A percentile compares a stretch with the other conserved stretches of the same genome.
These are phyloP conservation scores for Pulveroboletus sp. DNA, from an alignment of 768 basidiomycete genomes.

Conservation along the genomic window DNA sequence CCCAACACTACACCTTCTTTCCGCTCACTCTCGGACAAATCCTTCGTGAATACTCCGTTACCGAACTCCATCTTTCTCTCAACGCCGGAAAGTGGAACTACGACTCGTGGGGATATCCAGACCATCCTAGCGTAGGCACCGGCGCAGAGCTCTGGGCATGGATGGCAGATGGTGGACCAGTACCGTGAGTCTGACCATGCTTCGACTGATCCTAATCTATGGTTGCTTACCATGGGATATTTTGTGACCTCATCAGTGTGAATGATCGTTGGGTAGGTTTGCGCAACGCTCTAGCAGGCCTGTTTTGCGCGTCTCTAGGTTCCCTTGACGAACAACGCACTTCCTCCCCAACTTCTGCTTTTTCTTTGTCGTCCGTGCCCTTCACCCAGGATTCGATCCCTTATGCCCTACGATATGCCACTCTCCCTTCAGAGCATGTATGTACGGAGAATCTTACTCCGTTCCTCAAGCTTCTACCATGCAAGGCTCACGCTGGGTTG, in stretches of 20 bases:
- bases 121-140: slow-evolving; percentile 69
- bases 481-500: slow-evolving; percentile 84
- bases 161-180: slow-evolving; percentile 64
- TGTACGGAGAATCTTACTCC: slow-evolving; percentile 98
- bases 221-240: neutral
- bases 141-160: slow-evolving; percentile 92
- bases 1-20: slow-evolving; percentile 83
- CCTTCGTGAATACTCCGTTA: slow-evolving; percentile 77
- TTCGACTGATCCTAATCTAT: neutral
- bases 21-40: slow-evolving; percentile 86
- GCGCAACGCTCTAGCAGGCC: slow-evolving; percentile 84
- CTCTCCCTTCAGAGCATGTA: slow-evolving; percentile 79
- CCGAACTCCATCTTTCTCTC: slow-evolving; percentile 84
- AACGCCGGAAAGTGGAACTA: slow-evolving; percentile 94
- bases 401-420: slow-evolving; percentile 68
- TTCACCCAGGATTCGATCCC: slow-evolving; percentile 33
- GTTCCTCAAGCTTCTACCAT: slow-evolving; percentile 91
- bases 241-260: slow-evolving; percentile 39
- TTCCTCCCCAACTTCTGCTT: slow-evolving; percentile 58
- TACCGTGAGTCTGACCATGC: slow-evolving; percentile 51
- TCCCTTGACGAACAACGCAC: slow-evolving; percentile 73
- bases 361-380: slow-evolving; percentile 59
- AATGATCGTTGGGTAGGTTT: slow-evolving; percentile 81
- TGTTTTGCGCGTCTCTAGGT: slow-evolving; percentile 92
- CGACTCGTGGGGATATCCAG: slow-evolving; percentile 76